These are phyloP conservation scores for Hypsizygus ulmarius DNA, from an alignment of 1,284 basidiomycete genomes.

Conservation along the genomic window DNA sequence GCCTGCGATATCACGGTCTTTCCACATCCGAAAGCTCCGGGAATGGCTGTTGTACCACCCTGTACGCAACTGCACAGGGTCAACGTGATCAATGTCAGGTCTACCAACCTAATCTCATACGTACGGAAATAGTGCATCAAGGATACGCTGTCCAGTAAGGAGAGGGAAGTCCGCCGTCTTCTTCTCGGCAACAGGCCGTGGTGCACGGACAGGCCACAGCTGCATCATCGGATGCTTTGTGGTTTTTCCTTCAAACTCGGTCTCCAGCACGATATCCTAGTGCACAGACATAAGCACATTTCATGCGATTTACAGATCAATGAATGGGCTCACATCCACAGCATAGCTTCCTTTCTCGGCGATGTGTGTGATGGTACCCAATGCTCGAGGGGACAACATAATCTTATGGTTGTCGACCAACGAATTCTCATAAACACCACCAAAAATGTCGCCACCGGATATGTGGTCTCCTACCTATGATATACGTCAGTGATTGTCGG, in stretches of 20 bases:
- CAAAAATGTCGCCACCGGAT: constrained; percentile 95
- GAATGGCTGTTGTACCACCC: constrained; percentile 98
- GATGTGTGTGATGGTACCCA: constrained; percentile 93
- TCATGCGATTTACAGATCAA: constrained; percentile 8
- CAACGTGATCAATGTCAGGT: constrained; percentile 3
- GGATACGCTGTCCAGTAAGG: constrained; percentile 94
- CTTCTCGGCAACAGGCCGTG: constrained; percentile 93
- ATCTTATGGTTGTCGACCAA: constrained; percentile 96
- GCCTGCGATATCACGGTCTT: constrained; percentile 98
- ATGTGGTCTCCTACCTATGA: constrained; percentile 91
- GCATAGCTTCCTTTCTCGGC: constrained; percentile 94
- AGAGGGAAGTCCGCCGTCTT: constrained; percentile 91
- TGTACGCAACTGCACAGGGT: constrained; percentile 75
- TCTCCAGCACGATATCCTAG: constrained; percentile 93
- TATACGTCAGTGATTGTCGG: constrained; percentile 6
- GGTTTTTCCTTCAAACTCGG: constrained; percentile 95
- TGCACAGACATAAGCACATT: constrained; percentile 3
- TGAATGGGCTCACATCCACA: constrained; percentile 67
- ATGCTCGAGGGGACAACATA: constrained; percentile 90
- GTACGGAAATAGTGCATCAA: constrained; percentile 95
- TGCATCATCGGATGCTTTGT: constrained; percentile 97
- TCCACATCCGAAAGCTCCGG: constrained; percentile 98
- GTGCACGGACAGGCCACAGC: constrained; percentile 98
- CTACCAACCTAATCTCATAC: constrained; percentile 22
- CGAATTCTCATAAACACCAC: constrained; percentile 95